phyloP scores from a whole-genome alignment of 305 asterid genomes.

The Vinca major region DNA sequence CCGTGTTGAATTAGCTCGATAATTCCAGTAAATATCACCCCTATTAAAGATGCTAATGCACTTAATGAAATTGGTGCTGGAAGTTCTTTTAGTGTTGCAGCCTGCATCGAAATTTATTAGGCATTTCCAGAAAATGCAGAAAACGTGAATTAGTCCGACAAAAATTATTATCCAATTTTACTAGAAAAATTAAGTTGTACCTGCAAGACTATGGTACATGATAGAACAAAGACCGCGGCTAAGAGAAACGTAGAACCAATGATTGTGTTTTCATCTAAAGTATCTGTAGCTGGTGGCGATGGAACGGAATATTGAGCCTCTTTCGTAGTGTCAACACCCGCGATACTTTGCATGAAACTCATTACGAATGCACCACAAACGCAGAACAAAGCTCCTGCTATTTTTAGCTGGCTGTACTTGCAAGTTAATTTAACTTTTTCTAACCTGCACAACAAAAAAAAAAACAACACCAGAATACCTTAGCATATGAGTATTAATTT shows the following conservation, averaged over 20 bases:
- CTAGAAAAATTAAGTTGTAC: slow-evolving; percentile 15
- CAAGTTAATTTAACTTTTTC: slow-evolving; percentile 62
- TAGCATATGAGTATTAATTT: not conserved
- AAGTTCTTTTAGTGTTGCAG: slow-evolving; percentile 49
- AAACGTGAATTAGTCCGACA: not conserved
- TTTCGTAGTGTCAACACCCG: slow-evolving; percentile 13
- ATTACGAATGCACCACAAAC: slow-evolving; percentile 61
- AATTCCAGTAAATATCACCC: slow-evolving; percentile 43
- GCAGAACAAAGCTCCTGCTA: slow-evolving; percentile 63
- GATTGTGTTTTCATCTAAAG: slow-evolving; percentile 37
- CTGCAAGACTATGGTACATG: slow-evolving; percentile 67
- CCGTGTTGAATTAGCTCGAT: slow-evolving; percentile 35
- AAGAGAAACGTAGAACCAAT: slow-evolving; percentile 58
- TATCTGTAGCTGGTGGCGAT: slow-evolving; percentile 15
- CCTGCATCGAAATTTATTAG: slow-evolving; percentile 35
- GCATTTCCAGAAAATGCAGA: not conserved
- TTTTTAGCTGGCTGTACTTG: slow-evolving; percentile 62
- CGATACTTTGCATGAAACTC: slow-evolving; percentile 61
- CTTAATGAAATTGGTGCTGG: slow-evolving; percentile 70
- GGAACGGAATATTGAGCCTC: slow-evolving; percentile 11
- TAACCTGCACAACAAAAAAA: slow-evolving; percentile 35
- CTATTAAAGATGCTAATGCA: slow-evolving; percentile 58
- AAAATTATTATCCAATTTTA: too few relatives aligned
- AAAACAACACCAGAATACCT: not conserved
- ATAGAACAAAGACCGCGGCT: slow-evolving; percentile 57